phyloP scores from a whole-genome alignment of 768 basidiomycete species.

The Hirschioporus abietinus region DNA sequence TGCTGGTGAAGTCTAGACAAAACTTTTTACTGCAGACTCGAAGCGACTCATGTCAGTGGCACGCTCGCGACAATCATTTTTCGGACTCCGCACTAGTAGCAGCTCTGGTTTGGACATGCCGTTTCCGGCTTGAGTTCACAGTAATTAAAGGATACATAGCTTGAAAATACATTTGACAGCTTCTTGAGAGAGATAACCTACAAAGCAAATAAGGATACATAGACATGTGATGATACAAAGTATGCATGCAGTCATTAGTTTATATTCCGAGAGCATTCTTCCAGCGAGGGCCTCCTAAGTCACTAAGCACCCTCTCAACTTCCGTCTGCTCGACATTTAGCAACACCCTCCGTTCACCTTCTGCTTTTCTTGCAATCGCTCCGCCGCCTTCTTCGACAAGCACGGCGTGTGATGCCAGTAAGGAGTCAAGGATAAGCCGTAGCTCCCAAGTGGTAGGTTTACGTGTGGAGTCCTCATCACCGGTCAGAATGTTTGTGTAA shows the following conservation, averaged over 20 bases:
- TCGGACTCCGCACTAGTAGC: no score
- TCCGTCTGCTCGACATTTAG: slow-evolving; percentile 83
- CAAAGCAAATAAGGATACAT: background rate
- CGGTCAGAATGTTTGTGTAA: slow-evolving; percentile 59
- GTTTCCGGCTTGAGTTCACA: no score
- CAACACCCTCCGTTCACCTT: slow-evolving; percentile 64
- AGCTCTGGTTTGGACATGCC: no score
- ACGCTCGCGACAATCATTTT: no score
- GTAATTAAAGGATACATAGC: no score
- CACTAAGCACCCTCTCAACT: slow-evolving; percentile 79
- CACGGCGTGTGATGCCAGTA: slow-evolving; percentile 73
- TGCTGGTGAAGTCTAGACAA: no score
- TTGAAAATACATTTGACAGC: no score
- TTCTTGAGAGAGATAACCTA: no score
- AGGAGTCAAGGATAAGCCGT: slow-evolving; percentile 61
- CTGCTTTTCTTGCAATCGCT: slow-evolving; percentile 46
- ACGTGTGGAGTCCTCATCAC: slow-evolving; percentile 49
- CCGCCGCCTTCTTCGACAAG: slow-evolving; percentile 60
- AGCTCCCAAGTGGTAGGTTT: slow-evolving; percentile 63
- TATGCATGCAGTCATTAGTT: background rate
- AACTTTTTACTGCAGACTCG: no score
- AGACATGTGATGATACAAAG: background rate
- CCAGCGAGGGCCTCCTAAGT: slow-evolving; percentile 69
- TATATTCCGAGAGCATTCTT: slow-evolving; percentile 40
- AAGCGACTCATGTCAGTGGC: no score